Percentiles rank a stretch among this genome's conserved stretches.
Evolutionary conservation across 164 flowering plant species (phyloP).

Genomic region (Echeveria elegans): DNA sequence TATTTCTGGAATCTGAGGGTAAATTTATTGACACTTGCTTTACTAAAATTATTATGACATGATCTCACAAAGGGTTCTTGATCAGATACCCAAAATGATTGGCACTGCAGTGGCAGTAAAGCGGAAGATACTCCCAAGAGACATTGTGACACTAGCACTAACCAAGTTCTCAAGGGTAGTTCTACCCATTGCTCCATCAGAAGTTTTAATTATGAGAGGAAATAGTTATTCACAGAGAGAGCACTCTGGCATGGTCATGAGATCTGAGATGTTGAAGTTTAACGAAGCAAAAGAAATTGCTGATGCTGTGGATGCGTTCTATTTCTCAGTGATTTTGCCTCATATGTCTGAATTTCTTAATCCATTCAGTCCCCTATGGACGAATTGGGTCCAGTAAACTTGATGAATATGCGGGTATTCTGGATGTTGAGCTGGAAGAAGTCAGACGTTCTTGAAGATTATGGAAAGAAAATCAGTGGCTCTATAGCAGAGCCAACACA

Average conservation of each 20-base stretch:
- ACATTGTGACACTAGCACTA: constrained; percentile 55
- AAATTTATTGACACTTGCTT: not conserved
- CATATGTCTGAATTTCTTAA: constrained; percentile 58
- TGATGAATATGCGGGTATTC: constrained; percentile 59
- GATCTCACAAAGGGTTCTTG: constrained; percentile 2
- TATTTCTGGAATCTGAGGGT: not conserved
- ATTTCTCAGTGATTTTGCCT: constrained; percentile 46
- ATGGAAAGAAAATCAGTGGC: constrained; percentile 69
- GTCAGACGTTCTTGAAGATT: constrained; percentile 57
- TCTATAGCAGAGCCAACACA: constrained; percentile 83
- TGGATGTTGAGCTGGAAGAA: constrained; percentile 50
- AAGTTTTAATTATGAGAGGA: constrained; percentile 61
- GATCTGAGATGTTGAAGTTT: constrained; percentile 52
- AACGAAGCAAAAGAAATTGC: constrained; percentile 60
- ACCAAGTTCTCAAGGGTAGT: constrained; percentile 66
- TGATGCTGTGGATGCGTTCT: constrained; percentile 48
- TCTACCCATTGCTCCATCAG: constrained; percentile 90
- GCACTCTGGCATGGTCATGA: constrained; percentile 25
- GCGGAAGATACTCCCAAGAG: constrained; percentile 65
- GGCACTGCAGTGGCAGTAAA: constrained; percentile 89
- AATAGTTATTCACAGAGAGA: constrained; percentile 43
- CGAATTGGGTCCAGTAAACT: constrained; percentile 63
- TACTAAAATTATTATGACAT: too few relatives aligned
- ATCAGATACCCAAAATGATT: constrained; percentile 92
- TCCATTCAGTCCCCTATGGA: constrained; percentile 59